Evolutionary conservation across 306 rosid genomes (phyloP).

Genomic region (Delonix regia): DNA sequence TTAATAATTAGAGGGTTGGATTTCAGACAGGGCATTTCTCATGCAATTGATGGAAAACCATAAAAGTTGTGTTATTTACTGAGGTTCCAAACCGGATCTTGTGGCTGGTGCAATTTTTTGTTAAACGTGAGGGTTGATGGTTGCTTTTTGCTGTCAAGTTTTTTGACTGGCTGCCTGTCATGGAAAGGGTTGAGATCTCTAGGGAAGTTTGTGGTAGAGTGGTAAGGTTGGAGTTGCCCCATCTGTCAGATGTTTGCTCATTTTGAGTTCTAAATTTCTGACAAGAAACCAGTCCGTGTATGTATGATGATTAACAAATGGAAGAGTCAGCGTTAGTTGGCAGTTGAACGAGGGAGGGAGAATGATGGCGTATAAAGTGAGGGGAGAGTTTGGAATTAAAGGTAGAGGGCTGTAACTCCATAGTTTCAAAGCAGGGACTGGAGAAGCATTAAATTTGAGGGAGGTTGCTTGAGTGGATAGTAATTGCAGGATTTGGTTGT

Average conservation of each 20-base stretch:
- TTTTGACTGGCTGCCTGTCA: not conserved
- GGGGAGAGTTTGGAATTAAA: not conserved
- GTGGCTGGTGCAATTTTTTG: not conserved
- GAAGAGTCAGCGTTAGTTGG: not conserved
- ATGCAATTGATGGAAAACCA: too few species aligned
- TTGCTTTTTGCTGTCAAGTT: not conserved
- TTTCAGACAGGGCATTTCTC: too few species aligned
- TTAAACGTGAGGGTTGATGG: not conserved
- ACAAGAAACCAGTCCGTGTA: not conserved
- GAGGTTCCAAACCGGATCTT: too few species aligned
- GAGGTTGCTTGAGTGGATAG: not conserved
- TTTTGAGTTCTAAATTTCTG: not conserved
- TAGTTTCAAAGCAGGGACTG: not conserved
- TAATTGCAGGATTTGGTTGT: not conserved
- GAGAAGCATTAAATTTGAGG: not conserved
- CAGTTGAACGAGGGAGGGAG: not conserved
- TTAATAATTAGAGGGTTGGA: too few species aligned
- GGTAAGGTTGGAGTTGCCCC: not conserved
- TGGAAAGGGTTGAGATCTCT: not conserved
- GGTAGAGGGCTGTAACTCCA: not conserved
- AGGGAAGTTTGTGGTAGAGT: not conserved
- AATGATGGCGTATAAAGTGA: too few species aligned
- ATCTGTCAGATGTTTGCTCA: not conserved
- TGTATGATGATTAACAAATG: not conserved
- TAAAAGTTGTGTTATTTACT: too few species aligned